Evolutionary conservation across 177 flowering plant genomes (phyloP), one percentile per base, ranked within the genome.

Genomic region (Vitis hybrid): DNA sequence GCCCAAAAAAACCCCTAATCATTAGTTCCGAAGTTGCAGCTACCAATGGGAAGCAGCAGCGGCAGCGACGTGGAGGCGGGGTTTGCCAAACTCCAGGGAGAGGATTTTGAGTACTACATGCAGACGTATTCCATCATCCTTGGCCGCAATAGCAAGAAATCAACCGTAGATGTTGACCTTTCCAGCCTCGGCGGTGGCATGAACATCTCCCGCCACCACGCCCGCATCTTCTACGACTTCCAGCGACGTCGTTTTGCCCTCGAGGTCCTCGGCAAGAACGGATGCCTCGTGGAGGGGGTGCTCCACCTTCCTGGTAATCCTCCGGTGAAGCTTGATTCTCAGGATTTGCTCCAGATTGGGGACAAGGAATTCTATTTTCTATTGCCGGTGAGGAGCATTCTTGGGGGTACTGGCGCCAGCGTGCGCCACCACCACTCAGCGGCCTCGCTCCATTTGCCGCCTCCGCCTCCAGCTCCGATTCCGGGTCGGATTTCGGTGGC

Each of bases 191-290:
- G 97, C 65, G 99, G 98, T 22, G 99, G 99, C 13, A 93, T 95
- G 99, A 95, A 93, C 93, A 95, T 95, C 70, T 93, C 98, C 63
- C 93, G 99, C 76, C 90, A 89, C 86, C 99, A 95, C 77, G 99
- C 99, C n/a, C 96, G 99, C 65, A 95, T 95, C 74, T 93, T 90
- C 90, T 95, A 95, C 88, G 99, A 95, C 82, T 95, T 95, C 86
- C 82, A 86, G 58, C 92, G 93, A 59, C 96, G 97, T 14, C 88
- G 99, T 0, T 95, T 95, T 73, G 93, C 92, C 60, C 91, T 95
- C 13, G 98, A 93, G 61, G 97, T 93, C 8, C 84, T 95, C 53
- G 98, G 99, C 1, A 93, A 91, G 74, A 95, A 95, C 66, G 99
- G 99, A 7, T 92, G 99, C 74, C 75, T 82, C 29, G 97, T 95